Base-by-base conservation (phyloP, 352 stramenopile genomes). In the Globisporangium cylindrosporum region DNA sequence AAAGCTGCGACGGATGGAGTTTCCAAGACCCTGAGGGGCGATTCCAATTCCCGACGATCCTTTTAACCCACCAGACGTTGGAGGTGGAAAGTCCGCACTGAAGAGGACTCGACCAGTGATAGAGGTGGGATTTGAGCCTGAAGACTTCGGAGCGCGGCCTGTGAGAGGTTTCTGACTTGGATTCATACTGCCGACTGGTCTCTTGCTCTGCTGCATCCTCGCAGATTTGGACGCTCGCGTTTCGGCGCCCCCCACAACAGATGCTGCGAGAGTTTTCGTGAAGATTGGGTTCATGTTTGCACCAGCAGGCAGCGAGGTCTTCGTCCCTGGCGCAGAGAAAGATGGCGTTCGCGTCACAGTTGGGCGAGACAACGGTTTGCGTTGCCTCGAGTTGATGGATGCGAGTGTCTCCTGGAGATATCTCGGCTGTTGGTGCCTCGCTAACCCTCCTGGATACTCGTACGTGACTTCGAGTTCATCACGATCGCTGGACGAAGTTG, bases 321-420 rank as follows among this genome's bases (percentile, higher is more conserved):
- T 48, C 14, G 68, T 55, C 18, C 48, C 48, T 22, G 74, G 72
- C 18, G 59, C 66, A 56, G 73, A 70, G 49, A 64, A 73, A 22
- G 71, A 66, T 6, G 73, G 64, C 6, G 73, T 69, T n/a, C 69
- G 73, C 46, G 49, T 68, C 24, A 66, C 61, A 12, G 57, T 29
- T 14, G 46, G 20, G 2, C 27, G 66, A 38, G 48, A 55, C 3
- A 49, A 57, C 10, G 66, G 22, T 9, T 75, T 78, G 29, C 78
- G 73, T 1, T 73, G 81, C 2, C 78, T 73, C 12, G 80, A 76
- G 51, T 87, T 90, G 66, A 80, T 85, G 6, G 78, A 88, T 18
- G 79, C 73, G 32, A 86, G 71, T 18, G 76, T 89, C 34, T 87
- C 58, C 25, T 81, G 79, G 55, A 84, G 73, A 43, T 90, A 89